Percentiles rank a stretch among this genome's conserved stretches.
These are phyloP conservation scores for Syncephalastrum racemosum DNA, from an alignment of 371 early-diverging fungal genomes.

Conservation along the genomic window DNA sequence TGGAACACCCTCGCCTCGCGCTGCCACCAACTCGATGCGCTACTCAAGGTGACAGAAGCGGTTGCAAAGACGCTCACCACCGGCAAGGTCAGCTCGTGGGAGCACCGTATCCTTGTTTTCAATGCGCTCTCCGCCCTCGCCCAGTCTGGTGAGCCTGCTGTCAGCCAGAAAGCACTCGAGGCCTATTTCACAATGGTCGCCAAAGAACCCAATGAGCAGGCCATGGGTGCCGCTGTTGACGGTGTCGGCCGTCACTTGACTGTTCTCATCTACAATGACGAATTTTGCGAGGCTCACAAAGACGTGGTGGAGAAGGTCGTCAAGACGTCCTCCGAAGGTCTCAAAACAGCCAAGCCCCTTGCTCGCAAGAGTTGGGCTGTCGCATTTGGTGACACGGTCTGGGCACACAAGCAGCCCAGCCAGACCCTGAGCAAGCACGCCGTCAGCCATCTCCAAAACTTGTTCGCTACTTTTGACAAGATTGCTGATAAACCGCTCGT, in stretches of 20 bases:
- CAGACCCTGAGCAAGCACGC: conserved; percentile 31
- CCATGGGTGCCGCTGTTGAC: conserved; percentile 61
- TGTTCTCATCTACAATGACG: conserved; percentile 52
- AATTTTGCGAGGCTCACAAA: conserved; percentile 37
- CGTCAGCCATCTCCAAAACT: conserved; percentile 48
- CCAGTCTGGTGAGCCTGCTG: conserved; percentile 49
- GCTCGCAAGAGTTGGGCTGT: conserved; percentile 62
- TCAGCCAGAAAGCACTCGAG: conserved; percentile 63
- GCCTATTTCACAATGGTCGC: conserved; percentile 62
- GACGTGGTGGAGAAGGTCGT: conserved; percentile 41
- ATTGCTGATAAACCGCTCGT: conserved; percentile 64
- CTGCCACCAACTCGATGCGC: conserved; percentile 48
- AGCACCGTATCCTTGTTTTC: conserved; percentile 64
- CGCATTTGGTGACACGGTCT: conserved; percentile 47
- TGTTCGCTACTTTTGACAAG: conserved; percentile 60
- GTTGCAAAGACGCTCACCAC: conserved; percentile 56
- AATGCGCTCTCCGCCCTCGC: conserved; percentile 53
- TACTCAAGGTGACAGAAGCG: conserved; percentile 60
- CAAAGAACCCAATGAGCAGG: conserved; percentile 82
- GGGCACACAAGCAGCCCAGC: conserved; percentile 47
- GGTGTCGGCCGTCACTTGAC: conserved; percentile 63
- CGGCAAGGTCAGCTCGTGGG: conserved; percentile 63
- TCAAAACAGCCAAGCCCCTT: conserved; percentile 56
- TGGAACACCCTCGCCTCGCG: conserved; percentile 55
- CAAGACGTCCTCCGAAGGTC: conserved; percentile 55